Base-by-base conservation (phyloP, 2,329 filamentous ascomycete species). In the Fusarium udum region DNA sequence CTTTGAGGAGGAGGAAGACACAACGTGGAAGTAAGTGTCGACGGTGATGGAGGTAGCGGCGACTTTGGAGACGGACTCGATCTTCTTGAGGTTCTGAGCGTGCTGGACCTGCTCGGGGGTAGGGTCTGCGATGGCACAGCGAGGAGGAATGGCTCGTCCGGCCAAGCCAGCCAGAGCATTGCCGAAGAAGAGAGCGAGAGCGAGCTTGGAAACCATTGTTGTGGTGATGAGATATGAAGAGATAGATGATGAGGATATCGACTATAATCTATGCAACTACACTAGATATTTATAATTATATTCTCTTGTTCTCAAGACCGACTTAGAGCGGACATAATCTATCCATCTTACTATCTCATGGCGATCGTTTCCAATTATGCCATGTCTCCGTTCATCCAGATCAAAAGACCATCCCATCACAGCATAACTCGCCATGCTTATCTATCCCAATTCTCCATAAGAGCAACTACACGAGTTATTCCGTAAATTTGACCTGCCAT, bases 21-120 rank as follows among this genome's bases (percentile, higher is more conserved):
- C 69, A 12, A 77, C 75, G n/a, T 77, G 75, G 55, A 77, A 77
- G 48, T 77, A 77, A 5, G 76, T 77, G 15, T 77, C 74, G 7
- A 77, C 51, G 4, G 52, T 36, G 48, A 77, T 73, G 2, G 75
- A 60, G 1, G 69, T 46, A 2, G 59, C 64, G 3, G 57, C 66
- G 5, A 71, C 22, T 28, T 40, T 67, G 18, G 67, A 66, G 0
- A 69, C 16, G 1, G 48, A 45, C 34, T 73, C 71, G 4, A 73
- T 67, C 46, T 70, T 64, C 52, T 56, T 71, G 16, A 73, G 36
- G 43, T 57, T 31, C 18, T 65, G 43, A 0, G 66, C 61, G 13
- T 71, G 45, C 4, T 36, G 26, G 16, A 73, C 26, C 24, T 73
- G 71, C 36, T 73, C 57, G 10, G 53, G 32, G 5, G 71, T 73